These are phyloP conservation scores for Hymenoscyphus fraxineus DNA, from an alignment of 2,329 filamentous ascomycete genomes.

Conservation along the genomic window DNA sequence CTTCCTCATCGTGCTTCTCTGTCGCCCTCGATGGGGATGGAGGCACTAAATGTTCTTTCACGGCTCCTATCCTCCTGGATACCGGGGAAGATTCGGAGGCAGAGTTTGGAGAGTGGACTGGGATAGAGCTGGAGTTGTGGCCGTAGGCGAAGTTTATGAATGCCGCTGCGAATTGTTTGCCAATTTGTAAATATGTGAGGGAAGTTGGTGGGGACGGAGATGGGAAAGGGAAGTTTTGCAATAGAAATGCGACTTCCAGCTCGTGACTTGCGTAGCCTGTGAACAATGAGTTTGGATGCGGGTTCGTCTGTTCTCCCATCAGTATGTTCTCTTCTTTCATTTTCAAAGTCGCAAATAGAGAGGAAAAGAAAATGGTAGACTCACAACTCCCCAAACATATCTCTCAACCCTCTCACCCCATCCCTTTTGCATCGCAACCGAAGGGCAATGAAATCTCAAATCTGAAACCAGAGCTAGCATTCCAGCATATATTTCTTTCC, in stretches of 20 bases:
- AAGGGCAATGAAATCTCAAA: slow-evolving; percentile 19
- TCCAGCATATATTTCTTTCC: slow-evolving; percentile 13
- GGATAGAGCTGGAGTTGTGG: neutral
- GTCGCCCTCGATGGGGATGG: neutral
- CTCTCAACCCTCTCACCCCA: neutral
- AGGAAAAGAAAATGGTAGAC: neutral
- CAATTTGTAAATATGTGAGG: neutral
- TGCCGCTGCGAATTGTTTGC: slow-evolving; percentile 2
- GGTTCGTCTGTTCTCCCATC: slow-evolving; percentile 17
- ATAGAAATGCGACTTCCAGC: slow-evolving; percentile 17
- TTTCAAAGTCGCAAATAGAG: neutral
- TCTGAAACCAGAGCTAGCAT: slow-evolving; percentile 16
- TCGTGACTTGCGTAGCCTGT: slow-evolving; percentile 19
- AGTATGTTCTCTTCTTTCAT: slow-evolving; percentile 11
- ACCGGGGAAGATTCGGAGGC: neutral
- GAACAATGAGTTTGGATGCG: slow-evolving; percentile 7
- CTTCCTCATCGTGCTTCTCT: neutral
- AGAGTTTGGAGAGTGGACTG: neutral
- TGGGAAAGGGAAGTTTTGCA: slow-evolving; percentile 11
- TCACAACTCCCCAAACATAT: slow-evolving; percentile 10
- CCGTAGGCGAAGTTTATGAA: neutral
- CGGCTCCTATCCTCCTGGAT: neutral
- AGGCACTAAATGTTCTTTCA: neutral
- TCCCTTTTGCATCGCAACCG: neutral
- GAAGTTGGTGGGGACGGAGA: neutral